Evolutionary conservation across 2,329 filamentous ascomycete species (phyloP).

Genomic region (Penicillium sp.): DNA sequence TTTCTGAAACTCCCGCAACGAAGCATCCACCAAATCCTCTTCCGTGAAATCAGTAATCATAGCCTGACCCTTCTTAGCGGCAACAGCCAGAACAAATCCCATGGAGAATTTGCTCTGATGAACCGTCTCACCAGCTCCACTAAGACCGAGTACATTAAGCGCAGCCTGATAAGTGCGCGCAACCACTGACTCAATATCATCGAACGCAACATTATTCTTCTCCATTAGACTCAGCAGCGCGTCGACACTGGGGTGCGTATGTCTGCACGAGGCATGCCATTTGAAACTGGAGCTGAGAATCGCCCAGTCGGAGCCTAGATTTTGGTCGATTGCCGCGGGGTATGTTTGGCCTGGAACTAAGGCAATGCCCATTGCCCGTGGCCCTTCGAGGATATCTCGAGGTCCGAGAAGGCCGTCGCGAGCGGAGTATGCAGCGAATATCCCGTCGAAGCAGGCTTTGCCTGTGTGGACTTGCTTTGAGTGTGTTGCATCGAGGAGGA

Average conservation of each 20-base stretch:
- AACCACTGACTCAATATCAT: slow-evolving; percentile 30
- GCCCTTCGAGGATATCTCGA: slow-evolving; percentile 30
- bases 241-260: slow-evolving; percentile 34
- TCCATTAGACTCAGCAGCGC: slow-evolving; percentile 30
- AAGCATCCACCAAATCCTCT: slow-evolving; percentile 23
- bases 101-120: slow-evolving; percentile 38
- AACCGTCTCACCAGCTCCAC: slow-evolving; percentile 30
- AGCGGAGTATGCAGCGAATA: slow-evolving; percentile 32
- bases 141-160: slow-evolving; percentile 30
- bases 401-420: slow-evolving; percentile 29
- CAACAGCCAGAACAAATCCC: slow-evolving; percentile 35
- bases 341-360: slow-evolving; percentile 23
- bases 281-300: slow-evolving; percentile 34
- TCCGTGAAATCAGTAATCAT: slow-evolving; percentile 35
- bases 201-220: slow-evolving; percentile 24
- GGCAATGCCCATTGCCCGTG: slow-evolving; percentile 27
- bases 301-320: slow-evolving; percentile 27
- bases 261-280: slow-evolving; percentile 35
- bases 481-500: slow-evolving; percentile 31
- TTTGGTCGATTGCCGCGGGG: slow-evolving; percentile 24
- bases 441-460: slow-evolving; percentile 33
- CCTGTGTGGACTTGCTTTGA: slow-evolving; percentile 35
- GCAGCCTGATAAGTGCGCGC: slow-evolving; percentile 32
- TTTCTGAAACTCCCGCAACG: slow-evolving; percentile 27
- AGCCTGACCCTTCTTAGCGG: slow-evolving; percentile 33